These are phyloP conservation scores for Akanthomyces uredinophilus DNA, from an alignment of 2,329 filamentous ascomycete genomes.

Conservation along the genomic window DNA sequence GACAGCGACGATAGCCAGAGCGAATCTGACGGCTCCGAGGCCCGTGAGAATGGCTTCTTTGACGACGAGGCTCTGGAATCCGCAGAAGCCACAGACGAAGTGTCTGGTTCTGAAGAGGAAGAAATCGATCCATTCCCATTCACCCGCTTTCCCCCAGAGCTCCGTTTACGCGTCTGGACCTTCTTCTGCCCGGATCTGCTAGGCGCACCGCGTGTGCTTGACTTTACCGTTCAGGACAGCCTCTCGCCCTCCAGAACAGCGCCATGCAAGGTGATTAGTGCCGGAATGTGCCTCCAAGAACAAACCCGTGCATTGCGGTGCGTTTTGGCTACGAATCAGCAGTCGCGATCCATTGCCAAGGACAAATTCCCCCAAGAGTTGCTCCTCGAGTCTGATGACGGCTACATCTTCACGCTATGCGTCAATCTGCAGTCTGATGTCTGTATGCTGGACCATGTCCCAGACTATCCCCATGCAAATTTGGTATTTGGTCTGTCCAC, in stretches of 20 bases:
- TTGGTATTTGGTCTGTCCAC: not conserved
- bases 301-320: conserved; percentile 26
- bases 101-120: conserved; percentile 7
- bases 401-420: conserved; percentile 22
- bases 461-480: conserved; percentile 2
- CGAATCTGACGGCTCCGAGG: conserved; percentile 1
- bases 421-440: conserved; percentile 31
- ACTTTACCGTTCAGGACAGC: conserved; percentile 21
- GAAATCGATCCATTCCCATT: conserved; percentile 23
- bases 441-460: conserved; percentile 19
- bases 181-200: conserved; percentile 27
- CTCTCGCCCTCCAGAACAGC: conserved; percentile 9
- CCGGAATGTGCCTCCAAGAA: conserved; percentile 22
- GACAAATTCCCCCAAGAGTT: conserved; percentile 29
- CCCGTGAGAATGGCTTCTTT: not conserved
- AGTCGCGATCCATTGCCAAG: conserved; percentile 31
- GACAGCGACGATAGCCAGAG: conserved; percentile 6
- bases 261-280: conserved; percentile 17
- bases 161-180: conserved; percentile 31
- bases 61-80: conserved; percentile 12
- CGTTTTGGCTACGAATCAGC: conserved; percentile 30
- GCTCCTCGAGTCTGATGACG: conserved; percentile 21
- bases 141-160: conserved; percentile 28
- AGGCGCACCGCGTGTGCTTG: conserved; percentile 25
- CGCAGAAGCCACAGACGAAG: not conserved